These are phyloP conservation scores for Hapsidospora chrysogenum DNA, from an alignment of 495 filamentous ascomycete genomes.

Conservation along the genomic window DNA sequence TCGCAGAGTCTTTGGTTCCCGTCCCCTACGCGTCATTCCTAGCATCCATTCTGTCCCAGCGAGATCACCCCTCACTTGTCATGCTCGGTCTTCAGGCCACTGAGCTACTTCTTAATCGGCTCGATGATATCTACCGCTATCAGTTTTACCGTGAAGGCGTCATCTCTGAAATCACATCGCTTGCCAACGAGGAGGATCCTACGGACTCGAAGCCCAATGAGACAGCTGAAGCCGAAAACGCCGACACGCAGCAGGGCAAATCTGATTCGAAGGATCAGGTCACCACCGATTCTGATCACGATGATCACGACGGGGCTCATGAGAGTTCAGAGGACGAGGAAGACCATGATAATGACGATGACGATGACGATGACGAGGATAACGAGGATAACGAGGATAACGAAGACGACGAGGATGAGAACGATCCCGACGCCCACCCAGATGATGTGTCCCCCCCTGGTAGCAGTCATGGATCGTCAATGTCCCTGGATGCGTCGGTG, in stretches of 20 bases:
- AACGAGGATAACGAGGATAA: constrained; percentile 35
- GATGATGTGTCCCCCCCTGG: constrained; percentile 57
- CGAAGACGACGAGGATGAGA: constrained; percentile 11
- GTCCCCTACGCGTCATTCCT: constrained; percentile 96
- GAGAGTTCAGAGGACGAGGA: constrained; percentile 17
- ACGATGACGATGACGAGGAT: constrained; percentile 38
- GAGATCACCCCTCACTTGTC: constrained; percentile 79
- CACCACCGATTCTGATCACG: not conserved
- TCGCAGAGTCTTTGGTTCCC: constrained; percentile 73
- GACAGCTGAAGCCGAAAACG: not conserved
- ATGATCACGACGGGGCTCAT: constrained; percentile 2
- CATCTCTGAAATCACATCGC: constrained; percentile 73
- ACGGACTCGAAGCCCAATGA: constrained; percentile 7
- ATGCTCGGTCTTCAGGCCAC: constrained; percentile 75
- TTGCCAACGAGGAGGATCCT: constrained; percentile 33
- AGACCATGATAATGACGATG: constrained; percentile 31
- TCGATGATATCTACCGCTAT: constrained; percentile 79
- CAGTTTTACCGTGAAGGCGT: constrained; percentile 98
- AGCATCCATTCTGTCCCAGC: constrained; percentile 88
- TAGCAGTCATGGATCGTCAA: constrained; percentile 40
- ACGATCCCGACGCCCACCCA: constrained; percentile 30
- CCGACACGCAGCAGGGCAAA: constrained; percentile 1
- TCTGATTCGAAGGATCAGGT: not conserved
- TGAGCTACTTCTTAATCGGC: constrained; percentile 66
- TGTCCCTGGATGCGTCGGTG: constrained; percentile 25